phyloP scores from a whole-genome alignment of 768 basidiomycete genomes.

The Pleurotus pulmonarius region DNA sequence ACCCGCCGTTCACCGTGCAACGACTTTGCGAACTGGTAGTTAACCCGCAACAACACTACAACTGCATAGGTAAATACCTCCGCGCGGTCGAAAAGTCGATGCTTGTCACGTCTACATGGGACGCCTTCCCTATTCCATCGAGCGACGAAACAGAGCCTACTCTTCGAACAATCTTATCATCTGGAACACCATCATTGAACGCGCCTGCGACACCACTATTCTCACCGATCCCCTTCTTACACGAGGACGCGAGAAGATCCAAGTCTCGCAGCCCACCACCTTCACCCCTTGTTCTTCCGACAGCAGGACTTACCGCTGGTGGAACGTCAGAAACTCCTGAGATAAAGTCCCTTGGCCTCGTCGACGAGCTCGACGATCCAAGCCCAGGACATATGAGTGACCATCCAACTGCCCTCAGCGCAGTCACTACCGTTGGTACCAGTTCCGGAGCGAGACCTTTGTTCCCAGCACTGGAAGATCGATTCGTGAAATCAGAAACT shows the following conservation, averaged over 20 bases:
- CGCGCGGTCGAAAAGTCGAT: constrained; percentile 81
- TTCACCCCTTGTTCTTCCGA: constrained; percentile 57
- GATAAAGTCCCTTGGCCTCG: constrained; percentile 63
- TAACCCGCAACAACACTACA: constrained; percentile 68
- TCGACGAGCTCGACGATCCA: constrained; percentile 85
- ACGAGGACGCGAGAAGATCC: constrained; percentile 77
- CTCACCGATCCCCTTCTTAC: constrained; percentile 84
- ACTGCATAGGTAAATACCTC: constrained; percentile 78
- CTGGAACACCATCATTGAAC: constrained; percentile 46
- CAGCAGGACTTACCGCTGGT: constrained; percentile 28
- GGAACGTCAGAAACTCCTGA: constrained; percentile 31
- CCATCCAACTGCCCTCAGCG: constrained; percentile 64
- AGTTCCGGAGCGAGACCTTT: constrained; percentile 35
- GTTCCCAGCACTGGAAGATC: constrained; percentile 51
- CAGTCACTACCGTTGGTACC: constrained; percentile 48
- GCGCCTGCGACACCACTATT: constrained; percentile 78
- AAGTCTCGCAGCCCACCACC: constrained; percentile 78
- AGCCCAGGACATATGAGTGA: constrained; percentile 83
- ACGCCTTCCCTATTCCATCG: constrained; percentile 51
- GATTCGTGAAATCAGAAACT: constrained; percentile 51
- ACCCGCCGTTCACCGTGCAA: constrained; percentile 87
- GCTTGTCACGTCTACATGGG: constrained; percentile 79
- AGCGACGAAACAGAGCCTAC: constrained; percentile 1
- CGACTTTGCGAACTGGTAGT: constrained; percentile 81
- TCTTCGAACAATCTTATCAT: constrained; percentile 34